These are phyloP conservation scores for Pleurotus salmoneostramineus DNA, from an alignment of 768 basidiomycete genomes.

Conservation along the genomic window DNA sequence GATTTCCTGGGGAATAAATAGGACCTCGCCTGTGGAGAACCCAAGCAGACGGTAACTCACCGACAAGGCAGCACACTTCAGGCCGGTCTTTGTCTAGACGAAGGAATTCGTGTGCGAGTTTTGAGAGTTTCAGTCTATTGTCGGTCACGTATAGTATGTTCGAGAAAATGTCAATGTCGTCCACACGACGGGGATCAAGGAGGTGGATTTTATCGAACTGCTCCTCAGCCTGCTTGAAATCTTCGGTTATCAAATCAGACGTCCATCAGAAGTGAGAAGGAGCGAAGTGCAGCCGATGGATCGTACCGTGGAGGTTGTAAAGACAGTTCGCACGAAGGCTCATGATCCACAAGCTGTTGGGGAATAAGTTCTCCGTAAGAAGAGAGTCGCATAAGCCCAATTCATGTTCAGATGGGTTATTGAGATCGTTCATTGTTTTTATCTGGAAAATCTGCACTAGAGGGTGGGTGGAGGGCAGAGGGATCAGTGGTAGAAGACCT, in stretches of 20 bases:
- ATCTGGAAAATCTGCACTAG: constrained; percentile 75
- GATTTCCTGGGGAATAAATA: constrained; percentile 66
- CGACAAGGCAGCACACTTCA: constrained; percentile 94
- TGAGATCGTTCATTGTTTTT: constrained; percentile 84
- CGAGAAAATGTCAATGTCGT: constrained; percentile 94
- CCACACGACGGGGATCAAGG: constrained; percentile 84
- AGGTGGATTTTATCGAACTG: constrained; percentile 82
- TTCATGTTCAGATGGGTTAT: constrained; percentile 85
- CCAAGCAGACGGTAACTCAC: constrained; percentile 40
- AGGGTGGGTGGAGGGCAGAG: constrained; percentile 42
- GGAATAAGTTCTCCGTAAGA: constrained; percentile 67
- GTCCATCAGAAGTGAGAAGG: constrained; percentile 5
- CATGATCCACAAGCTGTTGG: constrained; percentile 81
- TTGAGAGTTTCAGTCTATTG: constrained; percentile 82
- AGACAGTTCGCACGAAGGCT: constrained; percentile 80
- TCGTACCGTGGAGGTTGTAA: constrained; percentile 86
- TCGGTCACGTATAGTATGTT: constrained; percentile 97
- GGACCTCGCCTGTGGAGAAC: background rate
- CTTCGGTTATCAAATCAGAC: constrained; percentile 33
- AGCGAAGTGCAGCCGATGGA: background rate
- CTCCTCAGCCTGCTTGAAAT: constrained; percentile 80
- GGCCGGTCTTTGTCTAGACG: constrained; percentile 89
- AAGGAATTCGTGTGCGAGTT: constrained; percentile 88
- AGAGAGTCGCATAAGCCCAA: constrained; percentile 78
- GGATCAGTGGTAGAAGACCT: constrained; percentile 43